phyloP scores from a whole-genome alignment of 2,329 filamentous ascomycete genomes.

The Fusarium beomiforme region DNA sequence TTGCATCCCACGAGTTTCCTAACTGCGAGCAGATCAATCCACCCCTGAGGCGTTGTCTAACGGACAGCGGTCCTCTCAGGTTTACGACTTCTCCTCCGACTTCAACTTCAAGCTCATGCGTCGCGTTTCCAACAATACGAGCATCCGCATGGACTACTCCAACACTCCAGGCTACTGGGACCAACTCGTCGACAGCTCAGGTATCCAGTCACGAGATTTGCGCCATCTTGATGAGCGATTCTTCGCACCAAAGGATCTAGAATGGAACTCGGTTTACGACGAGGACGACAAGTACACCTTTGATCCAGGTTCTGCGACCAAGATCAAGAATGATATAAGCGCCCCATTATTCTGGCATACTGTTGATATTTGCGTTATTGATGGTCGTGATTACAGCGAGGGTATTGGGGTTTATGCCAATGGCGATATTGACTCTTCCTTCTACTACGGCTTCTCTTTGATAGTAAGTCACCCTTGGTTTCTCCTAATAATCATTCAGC shows the following conservation, averaged over 20 bases:
- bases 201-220: not conserved
- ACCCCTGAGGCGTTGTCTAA: not conserved
- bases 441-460: not conserved
- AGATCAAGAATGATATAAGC: not conserved
- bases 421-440: not conserved
- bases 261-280: not conserved
- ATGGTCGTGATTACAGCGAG: not conserved
- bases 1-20: too few species aligned
- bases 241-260: not conserved
- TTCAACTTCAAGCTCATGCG: not conserved
- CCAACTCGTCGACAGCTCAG: not conserved
- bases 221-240: not conserved
- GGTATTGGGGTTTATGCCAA: not conserved
- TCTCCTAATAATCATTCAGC: not conserved
- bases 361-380: not conserved
- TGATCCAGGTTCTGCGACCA: not conserved
- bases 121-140: not conserved
- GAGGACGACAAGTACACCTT: not conserved
- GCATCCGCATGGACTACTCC: not conserved
- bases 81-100: slow-evolving; percentile 12
- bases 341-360: not conserved
- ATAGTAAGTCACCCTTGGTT: not conserved
- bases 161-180: not conserved
- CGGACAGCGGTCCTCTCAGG: not conserved
- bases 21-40: not conserved